phyloP scores from a whole-genome alignment of 768 basidiomycete genomes.

The Rhodotorula taiwanensis region DNA sequence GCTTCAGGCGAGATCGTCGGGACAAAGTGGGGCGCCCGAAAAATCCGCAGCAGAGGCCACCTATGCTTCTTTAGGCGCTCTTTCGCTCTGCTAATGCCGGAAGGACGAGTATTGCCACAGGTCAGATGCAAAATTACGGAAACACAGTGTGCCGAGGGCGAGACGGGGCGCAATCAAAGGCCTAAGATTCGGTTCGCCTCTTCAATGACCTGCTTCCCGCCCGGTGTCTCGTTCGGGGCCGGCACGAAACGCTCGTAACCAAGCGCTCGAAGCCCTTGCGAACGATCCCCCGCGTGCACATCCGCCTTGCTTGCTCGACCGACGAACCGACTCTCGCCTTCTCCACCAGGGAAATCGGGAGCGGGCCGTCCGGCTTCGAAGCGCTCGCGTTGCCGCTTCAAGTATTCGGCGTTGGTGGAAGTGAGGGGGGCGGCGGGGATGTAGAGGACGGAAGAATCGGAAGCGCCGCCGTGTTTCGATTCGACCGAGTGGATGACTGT shows the following conservation, averaged over 20 bases:
- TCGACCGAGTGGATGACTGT: slow-evolving; percentile 37
- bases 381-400: slow-evolving; percentile 10
- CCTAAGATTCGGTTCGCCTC: no score
- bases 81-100: no score
- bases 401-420: slow-evolving; percentile 6
- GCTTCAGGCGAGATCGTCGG: no score
- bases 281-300: background rate
- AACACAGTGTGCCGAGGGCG: no score
- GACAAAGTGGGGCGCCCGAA: no score
- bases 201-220: slow-evolving; percentile 14
- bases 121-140: no score
- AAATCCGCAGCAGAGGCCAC: no score
- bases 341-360: slow-evolving; percentile 28
- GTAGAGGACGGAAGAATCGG: slow-evolving; percentile 40
- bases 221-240: background rate
- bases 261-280: slow-evolving; percentile 9
- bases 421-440: slow-evolving; percentile 38
- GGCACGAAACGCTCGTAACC: slow-evolving; percentile 9
- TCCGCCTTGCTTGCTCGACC: slow-evolving; percentile 8
- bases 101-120: no score
- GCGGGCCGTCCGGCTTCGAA: slow-evolving; percentile 9
- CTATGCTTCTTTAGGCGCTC: no score
- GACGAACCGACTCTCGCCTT: slow-evolving; percentile 18
- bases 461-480: slow-evolving; percentile 33
- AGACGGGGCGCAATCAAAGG: no score